phyloP scores from a whole-genome alignment of 2,329 filamentous ascomycete species.

The Emmonsiellopsis sp. region DNA sequence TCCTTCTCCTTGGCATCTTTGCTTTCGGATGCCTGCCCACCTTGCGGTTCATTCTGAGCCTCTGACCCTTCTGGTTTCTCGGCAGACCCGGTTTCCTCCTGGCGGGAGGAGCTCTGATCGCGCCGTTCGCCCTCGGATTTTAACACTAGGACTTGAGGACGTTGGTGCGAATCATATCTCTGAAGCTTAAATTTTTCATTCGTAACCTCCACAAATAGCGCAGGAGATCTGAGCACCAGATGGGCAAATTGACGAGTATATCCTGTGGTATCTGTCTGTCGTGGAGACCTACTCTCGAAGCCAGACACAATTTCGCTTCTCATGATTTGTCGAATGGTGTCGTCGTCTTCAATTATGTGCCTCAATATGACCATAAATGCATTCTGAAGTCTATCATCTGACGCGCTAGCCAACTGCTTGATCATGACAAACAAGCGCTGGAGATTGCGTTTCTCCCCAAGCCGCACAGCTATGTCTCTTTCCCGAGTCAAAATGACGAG shows the following conservation, averaged over 20 bases:
- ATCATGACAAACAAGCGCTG: conserved; percentile 90
- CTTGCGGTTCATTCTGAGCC: conserved; percentile 8
- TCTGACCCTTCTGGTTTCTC: conserved; percentile 23
- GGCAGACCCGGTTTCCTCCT: conserved; percentile 18
- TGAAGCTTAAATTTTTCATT: conserved; percentile 72
- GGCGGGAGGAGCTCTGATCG: conserved; percentile 1
- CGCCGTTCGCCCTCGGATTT: conserved; percentile 37
- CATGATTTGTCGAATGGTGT: conserved; percentile 86
- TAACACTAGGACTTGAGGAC: conserved; percentile 43
- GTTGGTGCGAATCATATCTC: conserved; percentile 49
- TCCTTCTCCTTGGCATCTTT: conserved; percentile 17
- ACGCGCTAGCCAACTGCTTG: conserved; percentile 75
- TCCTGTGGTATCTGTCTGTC: conserved; percentile 57
- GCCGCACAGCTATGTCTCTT: conserved; percentile 60
- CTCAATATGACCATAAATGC: conserved; percentile 79
- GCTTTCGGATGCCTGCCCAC: conserved; percentile 7
- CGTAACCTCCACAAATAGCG: conserved; percentile 77
- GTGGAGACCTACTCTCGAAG: conserved; percentile 52
- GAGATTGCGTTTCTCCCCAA: conserved; percentile 82
- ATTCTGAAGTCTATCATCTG: conserved; percentile 63
- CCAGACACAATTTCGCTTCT: conserved; percentile 73
- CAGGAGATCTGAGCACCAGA: conserved; percentile 69
- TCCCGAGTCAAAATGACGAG: conserved; percentile 80
- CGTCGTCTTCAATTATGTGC: conserved; percentile 89
- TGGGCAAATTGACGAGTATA: conserved; percentile 73